These are phyloP conservation scores for Auricularia sp. DNA, from an alignment of 768 basidiomycete genomes.

Conservation along the genomic window DNA sequence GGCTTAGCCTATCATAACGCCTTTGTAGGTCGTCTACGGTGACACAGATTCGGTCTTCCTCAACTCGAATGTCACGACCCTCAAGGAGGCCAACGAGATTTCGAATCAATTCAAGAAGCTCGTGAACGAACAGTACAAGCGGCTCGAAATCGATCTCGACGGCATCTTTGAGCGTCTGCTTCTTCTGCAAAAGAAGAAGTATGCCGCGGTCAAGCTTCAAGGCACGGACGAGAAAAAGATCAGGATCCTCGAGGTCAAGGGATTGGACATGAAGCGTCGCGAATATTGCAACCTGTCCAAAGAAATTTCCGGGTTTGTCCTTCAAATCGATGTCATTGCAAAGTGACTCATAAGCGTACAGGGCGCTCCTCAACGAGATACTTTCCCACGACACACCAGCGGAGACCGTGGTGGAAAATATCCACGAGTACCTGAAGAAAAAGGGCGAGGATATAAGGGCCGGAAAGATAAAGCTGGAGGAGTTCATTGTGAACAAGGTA, in stretches of 20 bases:
- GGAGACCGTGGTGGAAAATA: conserved; percentile 78
- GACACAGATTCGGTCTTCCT: conserved; percentile 99
- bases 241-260: conserved; percentile 62
- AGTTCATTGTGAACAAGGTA: conserved; percentile 93
- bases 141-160: conserved; percentile 95
- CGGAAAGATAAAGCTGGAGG: conserved; percentile 75
- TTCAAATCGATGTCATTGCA: neutral
- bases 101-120: conserved; percentile 89
- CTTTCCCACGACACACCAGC: conserved; percentile 76
- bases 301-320: conserved; percentile 70
- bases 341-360: conserved; percentile 20
- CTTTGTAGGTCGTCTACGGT: conserved; percentile 83
- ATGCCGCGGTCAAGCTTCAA: conserved; percentile 92
- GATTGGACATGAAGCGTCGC: conserved; percentile 97
- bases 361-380: conserved; percentile 83
- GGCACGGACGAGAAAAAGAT: conserved; percentile 54
- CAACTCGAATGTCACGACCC: conserved; percentile 86
- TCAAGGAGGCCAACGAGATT: conserved; percentile 82
- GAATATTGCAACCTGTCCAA: conserved; percentile 92
- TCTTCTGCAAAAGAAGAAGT: conserved; percentile 97
- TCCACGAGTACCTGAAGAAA: conserved; percentile 80
- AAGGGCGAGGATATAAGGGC: conserved; percentile 70
- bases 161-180: conserved; percentile 86
- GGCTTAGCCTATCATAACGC: too few relatives aligned
- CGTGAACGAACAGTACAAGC: conserved; percentile 89